These are phyloP conservation scores for Petasospora fabianii DNA, from an alignment of 1,139 yeast species.

Conservation along the genomic window DNA sequence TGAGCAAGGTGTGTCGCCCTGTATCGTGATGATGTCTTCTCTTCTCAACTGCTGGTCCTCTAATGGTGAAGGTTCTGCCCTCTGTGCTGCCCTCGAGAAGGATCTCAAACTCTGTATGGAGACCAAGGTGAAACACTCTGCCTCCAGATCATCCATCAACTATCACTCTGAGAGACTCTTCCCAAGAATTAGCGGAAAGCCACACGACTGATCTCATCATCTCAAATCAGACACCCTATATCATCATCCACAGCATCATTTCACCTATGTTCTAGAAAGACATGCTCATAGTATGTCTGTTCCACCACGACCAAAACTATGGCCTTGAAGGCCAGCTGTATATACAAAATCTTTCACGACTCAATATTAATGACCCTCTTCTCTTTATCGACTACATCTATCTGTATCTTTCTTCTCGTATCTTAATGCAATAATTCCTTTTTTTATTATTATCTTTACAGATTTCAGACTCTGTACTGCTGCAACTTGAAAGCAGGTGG, in stretches of 20 bases:
- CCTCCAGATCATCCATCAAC: slow-evolving; percentile 56
- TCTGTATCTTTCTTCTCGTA: too few relatives aligned
- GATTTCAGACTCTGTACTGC: slow-evolving; percentile 48
- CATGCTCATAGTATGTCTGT: too few relatives aligned
- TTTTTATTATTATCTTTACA: too few relatives aligned
- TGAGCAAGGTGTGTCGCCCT: slow-evolving; percentile 60
- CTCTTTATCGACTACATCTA: not conserved
- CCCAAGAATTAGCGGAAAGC: slow-evolving; percentile 72
- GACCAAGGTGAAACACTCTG: slow-evolving; percentile 39
- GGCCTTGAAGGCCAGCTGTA: slow-evolving; percentile 3
- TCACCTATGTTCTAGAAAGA: too few relatives aligned
- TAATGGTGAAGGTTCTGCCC: slow-evolving; percentile 75
- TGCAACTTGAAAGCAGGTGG: slow-evolving; percentile 78
- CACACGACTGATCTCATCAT: slow-evolving; percentile 50
- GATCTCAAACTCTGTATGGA: slow-evolving; percentile 56
- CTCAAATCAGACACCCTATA: not conserved
- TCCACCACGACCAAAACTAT: too few relatives aligned
- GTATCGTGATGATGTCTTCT: slow-evolving; percentile 79
- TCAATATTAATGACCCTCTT: slow-evolving; percentile 4
- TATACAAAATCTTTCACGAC: slow-evolving; percentile 7
- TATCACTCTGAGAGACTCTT: slow-evolving; percentile 82
- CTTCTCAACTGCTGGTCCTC: slow-evolving; percentile 95
- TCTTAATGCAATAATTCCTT: too few relatives aligned
- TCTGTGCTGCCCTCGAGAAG: slow-evolving; percentile 60
- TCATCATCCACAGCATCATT: not conserved